Evolutionary conservation across 2,329 filamentous ascomycete species (phyloP), one percentile per base, ranked within the genome.

Genomic region (Aspergillus sp.): DNA sequence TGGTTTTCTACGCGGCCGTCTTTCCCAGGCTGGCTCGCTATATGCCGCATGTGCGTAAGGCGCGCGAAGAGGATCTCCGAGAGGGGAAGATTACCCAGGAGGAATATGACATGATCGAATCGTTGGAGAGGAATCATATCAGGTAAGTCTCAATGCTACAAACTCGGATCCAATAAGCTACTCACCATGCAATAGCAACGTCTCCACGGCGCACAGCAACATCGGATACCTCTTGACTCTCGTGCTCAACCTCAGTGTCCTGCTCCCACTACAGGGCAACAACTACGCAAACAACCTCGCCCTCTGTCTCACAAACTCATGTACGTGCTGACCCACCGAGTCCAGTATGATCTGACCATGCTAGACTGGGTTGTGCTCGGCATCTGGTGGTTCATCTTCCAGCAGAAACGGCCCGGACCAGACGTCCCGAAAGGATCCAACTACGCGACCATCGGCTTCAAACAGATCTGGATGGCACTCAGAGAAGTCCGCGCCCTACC

Each of bases 361-460:
- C 47, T 47, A 73, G 72, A 74, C 45, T 74, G 72, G 73, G 64
- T 75, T 10, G 48, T 75, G 0, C 61, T 75, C 11, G 72, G 72
- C 3, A 60, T 75, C 10, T 74, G 71, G 68, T 75, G 73, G 72
- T 75, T 75, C 45, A 59, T 74, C 17, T 75, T 72, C 49, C 71
- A 75, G 52, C 70, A 75, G 53, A 69, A 66, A 43, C 61, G 73
- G 5, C 70, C 71, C 5, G 73, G 73, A 0, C 71, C 71, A 4
- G 65, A 63, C 20, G 60, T 75, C 19, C 73, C 72, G 4, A 65
- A 71, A 46, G 73, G 72, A 0, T 73, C 69, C 19, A 72, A 56
- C 35, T 74, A 74, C 47, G 51, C 63, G 1, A 75, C 68, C 1
- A 73, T 76, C 45, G 73, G 72, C 0, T 71, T 72, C 60, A 75